Evolutionary conservation across 371 early-diverging fungal genomes (phyloP).

Genomic region (Blastocladiella emersonii): DNA sequence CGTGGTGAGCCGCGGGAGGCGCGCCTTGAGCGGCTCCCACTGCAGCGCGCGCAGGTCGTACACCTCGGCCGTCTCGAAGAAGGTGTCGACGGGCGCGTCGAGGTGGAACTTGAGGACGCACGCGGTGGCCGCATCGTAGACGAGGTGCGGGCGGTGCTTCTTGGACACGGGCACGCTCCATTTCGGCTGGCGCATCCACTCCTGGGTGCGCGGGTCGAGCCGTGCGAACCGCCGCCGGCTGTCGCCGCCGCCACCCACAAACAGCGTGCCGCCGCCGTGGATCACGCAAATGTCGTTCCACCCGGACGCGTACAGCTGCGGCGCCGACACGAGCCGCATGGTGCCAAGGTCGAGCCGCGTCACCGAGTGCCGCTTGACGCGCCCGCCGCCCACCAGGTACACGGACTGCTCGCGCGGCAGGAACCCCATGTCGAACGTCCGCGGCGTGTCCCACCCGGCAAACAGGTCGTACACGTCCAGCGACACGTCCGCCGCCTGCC

Average conservation of each 20-base stretch:
- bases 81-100: not conserved
- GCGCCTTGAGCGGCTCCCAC: not conserved
- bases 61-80: not conserved
- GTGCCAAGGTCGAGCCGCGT: not conserved
- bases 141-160: not conserved
- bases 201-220: not conserved
- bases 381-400: not conserved
- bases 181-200: not conserved
- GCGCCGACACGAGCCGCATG: not conserved
- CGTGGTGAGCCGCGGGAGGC: not conserved
- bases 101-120: not conserved
- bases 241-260: not conserved
- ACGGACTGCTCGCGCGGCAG: not conserved
- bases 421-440: not conserved
- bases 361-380: not conserved
- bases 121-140: not conserved
- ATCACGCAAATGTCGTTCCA: not conserved
- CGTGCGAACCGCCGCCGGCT: not conserved
- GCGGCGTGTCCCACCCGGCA: not conserved
- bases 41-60: not conserved
- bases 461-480: not conserved
- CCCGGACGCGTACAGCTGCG: not conserved
- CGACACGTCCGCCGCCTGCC: not conserved
- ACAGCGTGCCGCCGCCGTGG: not conserved
- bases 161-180: not conserved